Conservation (phyloP, 768 basidiomycete species). For the Boletus subparvulus region DNA sequence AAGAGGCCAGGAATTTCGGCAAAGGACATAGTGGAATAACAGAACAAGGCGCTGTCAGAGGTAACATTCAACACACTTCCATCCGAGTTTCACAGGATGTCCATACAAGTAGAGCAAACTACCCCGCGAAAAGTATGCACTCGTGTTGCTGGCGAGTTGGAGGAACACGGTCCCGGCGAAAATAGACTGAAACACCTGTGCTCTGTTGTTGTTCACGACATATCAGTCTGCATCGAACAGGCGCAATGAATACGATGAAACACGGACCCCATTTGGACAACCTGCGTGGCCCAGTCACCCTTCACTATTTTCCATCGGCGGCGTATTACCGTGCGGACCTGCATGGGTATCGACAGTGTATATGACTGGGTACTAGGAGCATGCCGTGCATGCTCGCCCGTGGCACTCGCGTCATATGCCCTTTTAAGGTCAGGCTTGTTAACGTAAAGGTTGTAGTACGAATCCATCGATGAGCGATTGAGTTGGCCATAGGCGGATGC, state of each 20-base stretch:
- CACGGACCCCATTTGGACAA: too few relatives aligned
- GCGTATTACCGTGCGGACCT: slow-evolving; percentile 43
- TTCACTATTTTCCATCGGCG: slow-evolving; percentile 16
- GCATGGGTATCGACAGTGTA: slow-evolving; percentile 44
- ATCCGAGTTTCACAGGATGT: not conserved
- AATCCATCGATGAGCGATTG: slow-evolving; percentile 48
- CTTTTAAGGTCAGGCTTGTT: slow-evolving; percentile 42
- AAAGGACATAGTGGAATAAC: slow-evolving; percentile 51
- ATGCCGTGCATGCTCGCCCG: slow-evolving; percentile 50
- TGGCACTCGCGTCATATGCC: slow-evolving; percentile 48
- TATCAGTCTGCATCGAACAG: not conserved
- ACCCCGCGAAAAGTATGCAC: slow-evolving; percentile 55
- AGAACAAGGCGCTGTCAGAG: slow-evolving; percentile 47
- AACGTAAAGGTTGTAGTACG: slow-evolving; percentile 45
- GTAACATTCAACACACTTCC: not conserved
- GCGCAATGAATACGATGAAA: not conserved
- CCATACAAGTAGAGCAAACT: slow-evolving; percentile 59
- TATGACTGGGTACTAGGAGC: slow-evolving; percentile 44
- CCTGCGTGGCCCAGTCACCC: too few relatives aligned
- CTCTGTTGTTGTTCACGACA: slow-evolving; percentile 31
- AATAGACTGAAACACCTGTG: slow-evolving; percentile 35
- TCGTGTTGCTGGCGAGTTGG: slow-evolving; percentile 35
- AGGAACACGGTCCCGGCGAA: slow-evolving; percentile 42
- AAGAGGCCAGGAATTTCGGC: slow-evolving; percentile 51
- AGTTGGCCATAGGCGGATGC: slow-evolving; percentile 38